phyloP scores from a whole-genome alignment of 2,329 filamentous ascomycete genomes.

The Trichophyton schoenleinii region DNA sequence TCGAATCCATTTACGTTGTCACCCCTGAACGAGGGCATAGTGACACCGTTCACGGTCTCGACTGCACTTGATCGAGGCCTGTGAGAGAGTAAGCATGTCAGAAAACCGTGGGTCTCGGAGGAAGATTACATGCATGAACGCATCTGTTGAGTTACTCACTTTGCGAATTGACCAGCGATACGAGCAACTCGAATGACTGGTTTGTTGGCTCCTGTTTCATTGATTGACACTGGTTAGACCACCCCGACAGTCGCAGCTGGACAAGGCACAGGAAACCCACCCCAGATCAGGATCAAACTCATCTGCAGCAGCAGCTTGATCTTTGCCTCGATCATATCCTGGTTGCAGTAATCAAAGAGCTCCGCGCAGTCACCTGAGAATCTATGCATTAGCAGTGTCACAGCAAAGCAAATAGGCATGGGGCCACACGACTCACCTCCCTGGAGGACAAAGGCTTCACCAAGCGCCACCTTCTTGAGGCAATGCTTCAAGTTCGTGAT shows the following conservation, averaged over 20 bases:
- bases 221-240: conserved; percentile 4
- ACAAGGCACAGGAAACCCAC: conserved; percentile 25
- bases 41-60: conserved; percentile 65
- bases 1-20: conserved; percentile 88
- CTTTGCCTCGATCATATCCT: conserved; percentile 82
- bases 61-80: conserved; percentile 71
- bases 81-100: neutral
- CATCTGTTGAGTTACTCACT: conserved; percentile 30
- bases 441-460: conserved; percentile 86
- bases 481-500: conserved; percentile 67
- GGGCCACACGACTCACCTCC: conserved; percentile 46
- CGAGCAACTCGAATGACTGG: conserved; percentile 87
- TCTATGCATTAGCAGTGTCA: neutral
- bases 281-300: conserved; percentile 92
- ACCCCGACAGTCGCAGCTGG: neutral
- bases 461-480: conserved; percentile 73
- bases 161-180: conserved; percentile 96
- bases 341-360: conserved; percentile 90
- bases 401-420: neutral
- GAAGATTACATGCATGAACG: neutral
- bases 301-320: conserved; percentile 95
- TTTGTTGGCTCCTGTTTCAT: conserved; percentile 42
- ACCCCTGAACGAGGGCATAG: conserved; percentile 81
- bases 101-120: conserved; percentile 4
- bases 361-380: conserved; percentile 73